Evolutionary conservation across 495 filamentous ascomycete species (phyloP).

Genomic region (Neurospora sp.): DNA sequence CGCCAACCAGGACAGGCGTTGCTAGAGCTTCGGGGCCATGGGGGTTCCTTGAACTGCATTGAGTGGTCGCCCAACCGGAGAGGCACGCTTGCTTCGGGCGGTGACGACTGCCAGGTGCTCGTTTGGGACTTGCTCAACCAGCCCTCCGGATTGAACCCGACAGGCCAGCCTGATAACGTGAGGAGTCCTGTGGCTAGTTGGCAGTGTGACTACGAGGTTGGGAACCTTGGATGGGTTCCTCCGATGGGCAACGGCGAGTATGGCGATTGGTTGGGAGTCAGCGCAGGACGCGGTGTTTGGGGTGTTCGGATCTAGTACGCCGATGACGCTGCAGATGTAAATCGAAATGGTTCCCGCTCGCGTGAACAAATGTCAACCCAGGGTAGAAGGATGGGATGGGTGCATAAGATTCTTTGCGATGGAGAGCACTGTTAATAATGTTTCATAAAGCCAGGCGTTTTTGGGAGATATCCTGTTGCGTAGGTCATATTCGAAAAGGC

Average conservation of each 20-base stretch:
- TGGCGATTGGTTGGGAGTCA: conserved; percentile 90
- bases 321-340: neutral
- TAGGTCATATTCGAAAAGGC: neutral
- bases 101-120: conserved; percentile 80
- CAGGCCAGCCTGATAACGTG: conserved; percentile 42
- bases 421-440: neutral
- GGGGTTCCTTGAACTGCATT: conserved; percentile 74
- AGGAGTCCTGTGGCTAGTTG: conserved; percentile 72
- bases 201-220: conserved; percentile 94
- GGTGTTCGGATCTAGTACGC: conserved; percentile 33
- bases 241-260: conserved; percentile 60
- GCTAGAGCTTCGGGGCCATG: conserved; percentile 88
- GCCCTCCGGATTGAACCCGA: conserved; percentile 27
- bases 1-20: conserved; percentile 93
- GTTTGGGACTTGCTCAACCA: conserved; percentile 87
- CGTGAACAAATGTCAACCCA: neutral
- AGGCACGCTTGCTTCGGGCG: conserved; percentile 84
- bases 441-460: neutral
- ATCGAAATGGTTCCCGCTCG: neutral
- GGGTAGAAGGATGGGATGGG: neutral
- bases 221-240: conserved; percentile 90
- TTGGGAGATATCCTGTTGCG: neutral
- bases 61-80: conserved; percentile 88
- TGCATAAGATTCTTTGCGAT: neutral
- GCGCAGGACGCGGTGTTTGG: conserved; percentile 85